Conservation (phyloP, 495 filamentous ascomycete species). For the Talaromyces borbonicus region DNA sequence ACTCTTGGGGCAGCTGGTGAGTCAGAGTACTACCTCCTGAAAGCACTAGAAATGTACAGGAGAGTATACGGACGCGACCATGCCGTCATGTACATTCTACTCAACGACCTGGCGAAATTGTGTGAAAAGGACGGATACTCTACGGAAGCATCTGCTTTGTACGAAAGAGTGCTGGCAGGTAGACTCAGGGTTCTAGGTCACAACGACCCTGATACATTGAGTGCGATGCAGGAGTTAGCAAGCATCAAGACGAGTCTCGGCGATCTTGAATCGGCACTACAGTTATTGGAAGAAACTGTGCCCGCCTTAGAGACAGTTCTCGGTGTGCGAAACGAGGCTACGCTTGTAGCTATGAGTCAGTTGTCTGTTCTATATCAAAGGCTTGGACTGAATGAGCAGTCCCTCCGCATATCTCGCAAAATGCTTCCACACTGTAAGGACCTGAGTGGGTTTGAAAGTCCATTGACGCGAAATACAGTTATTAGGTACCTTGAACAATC, state of each 20-base stretch:
- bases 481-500: conserved; percentile 19
- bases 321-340: conserved; percentile 20
- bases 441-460: conserved; percentile 17
- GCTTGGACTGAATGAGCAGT: conserved; percentile 20
- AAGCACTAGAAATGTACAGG: conserved; percentile 19
- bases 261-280: conserved; percentile 20
- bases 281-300: conserved; percentile 22
- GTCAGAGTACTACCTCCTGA: conserved; percentile 20
- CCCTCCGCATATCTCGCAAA: conserved; percentile 13
- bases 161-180: conserved; percentile 23
- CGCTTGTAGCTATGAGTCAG: conserved; percentile 21
- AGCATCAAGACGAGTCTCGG: conserved; percentile 18
- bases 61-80: conserved; percentile 19
- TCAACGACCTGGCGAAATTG: conserved; percentile 19
- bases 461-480: conserved; percentile 18
- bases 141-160: conserved; percentile 21
- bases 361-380: conserved; percentile 21
- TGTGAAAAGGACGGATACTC: conserved; percentile 23
- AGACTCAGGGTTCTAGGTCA: conserved; percentile 20
- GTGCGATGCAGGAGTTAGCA: conserved; percentile 23
- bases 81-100: conserved; percentile 17
- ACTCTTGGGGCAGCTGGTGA: conserved; percentile 15
- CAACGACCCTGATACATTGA: conserved; percentile 22
- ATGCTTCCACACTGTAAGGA: conserved; percentile 21
- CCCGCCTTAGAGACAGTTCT: conserved; percentile 21